Evolutionary conservation across 2,329 filamentous ascomycete species (phyloP), one percentile per base, ranked within the genome.

Genomic region (Teratosphaeria destructans): DNA sequence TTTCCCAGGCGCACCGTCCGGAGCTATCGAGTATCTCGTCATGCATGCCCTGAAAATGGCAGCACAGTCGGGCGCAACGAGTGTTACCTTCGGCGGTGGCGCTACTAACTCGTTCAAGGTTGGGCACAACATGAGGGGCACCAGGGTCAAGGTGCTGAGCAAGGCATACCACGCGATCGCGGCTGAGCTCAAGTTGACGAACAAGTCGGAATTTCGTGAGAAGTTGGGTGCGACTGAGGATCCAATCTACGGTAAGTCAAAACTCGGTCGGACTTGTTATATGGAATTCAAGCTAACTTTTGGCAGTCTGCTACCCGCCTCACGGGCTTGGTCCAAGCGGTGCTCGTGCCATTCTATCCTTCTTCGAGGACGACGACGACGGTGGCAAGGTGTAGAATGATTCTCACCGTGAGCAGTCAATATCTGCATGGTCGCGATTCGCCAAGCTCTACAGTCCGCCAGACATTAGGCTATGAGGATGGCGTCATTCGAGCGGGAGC

Each of bases 181-280:
- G 52, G 88, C 88, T 68, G 90, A 92, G 72, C 84, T 95, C 66
- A 87, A 88, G 66, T 80, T 95, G 64, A 87, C 86, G 54, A 85
- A 88, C 71, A 96, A 95, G 83, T 87, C 84, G 58, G 90, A 92
- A 72, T 96, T 96, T 78, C 81, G 92, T 62, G 87, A 89, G 77
- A 96, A 96, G 81, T 84, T 96, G 72, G 92, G 92, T 57, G 89
- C 89, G 4, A 78, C 84, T 60, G 90, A 92, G 62, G 91, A 96
- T 69, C 85, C 88, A 55, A 85, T 93, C 32, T 96, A 90, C 74
- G 66, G 70, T 72, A 63, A 67, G 69, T 66, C 52, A 14, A 16
- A 11, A 34, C 37, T 12, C 55, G 16, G 6, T 12, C 55, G 16
- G 6, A 32, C 37, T 26, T 49, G 35, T 1, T 37, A 57, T 43